Conservation (phyloP, 2,329 filamentous ascomycete species). For the Penicillium glabrum region DNA sequence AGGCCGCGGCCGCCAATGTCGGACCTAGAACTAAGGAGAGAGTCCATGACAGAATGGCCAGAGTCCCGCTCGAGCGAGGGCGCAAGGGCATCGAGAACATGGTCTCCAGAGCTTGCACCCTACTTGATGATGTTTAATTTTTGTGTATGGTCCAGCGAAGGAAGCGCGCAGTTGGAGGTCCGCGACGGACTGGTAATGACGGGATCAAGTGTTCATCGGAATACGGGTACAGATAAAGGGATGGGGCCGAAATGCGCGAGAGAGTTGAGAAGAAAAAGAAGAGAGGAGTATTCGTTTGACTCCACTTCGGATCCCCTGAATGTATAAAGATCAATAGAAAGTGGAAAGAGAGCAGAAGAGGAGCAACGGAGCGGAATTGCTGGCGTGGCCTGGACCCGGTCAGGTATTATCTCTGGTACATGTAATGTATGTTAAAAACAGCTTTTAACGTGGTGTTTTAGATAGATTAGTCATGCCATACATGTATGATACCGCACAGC, state of each 20-base stretch:
- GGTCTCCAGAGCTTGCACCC: neutral
- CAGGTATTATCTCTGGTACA: neutral
- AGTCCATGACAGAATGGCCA: conserved; percentile 23
- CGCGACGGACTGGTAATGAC: neutral
- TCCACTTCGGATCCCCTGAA: neutral
- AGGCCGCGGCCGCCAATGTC: conserved; percentile 43
- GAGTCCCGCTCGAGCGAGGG: conserved; percentile 12
- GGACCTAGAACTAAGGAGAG: conserved; percentile 29
- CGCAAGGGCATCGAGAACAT: conserved; percentile 23
- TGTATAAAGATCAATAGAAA: neutral
- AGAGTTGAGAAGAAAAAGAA: neutral
- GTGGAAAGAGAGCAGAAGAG: conserved; percentile 1
- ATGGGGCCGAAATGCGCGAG: neutral
- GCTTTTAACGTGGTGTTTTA: neutral
- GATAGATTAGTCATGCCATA: neutral
- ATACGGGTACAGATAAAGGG: neutral
- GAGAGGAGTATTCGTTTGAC: neutral
- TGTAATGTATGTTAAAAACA: conserved; percentile 6
- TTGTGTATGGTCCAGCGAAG: neutral
- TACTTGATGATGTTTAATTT: neutral
- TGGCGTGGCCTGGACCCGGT: conserved; percentile 18
- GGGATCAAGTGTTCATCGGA: conserved; percentile 2
- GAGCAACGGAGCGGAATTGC: conserved; percentile 10
- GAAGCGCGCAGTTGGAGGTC: neutral
- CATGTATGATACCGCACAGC: neutral